These are phyloP conservation scores for Chimonanthus salicifolius DNA, from an alignment of 164 flowering plant genomes.

Conservation along the genomic window DNA sequence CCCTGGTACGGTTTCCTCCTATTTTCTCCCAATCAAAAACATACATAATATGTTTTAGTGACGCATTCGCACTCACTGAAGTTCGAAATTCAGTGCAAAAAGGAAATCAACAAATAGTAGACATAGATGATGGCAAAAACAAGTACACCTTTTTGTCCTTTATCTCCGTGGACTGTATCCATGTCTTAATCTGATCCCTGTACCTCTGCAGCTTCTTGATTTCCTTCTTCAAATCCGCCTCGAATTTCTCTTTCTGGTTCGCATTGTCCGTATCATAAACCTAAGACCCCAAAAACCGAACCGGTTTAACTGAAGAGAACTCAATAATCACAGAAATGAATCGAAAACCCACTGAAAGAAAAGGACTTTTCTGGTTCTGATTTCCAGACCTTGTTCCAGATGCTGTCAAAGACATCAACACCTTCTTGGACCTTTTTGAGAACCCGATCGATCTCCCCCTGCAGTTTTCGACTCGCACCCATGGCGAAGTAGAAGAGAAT, in stretches of 20 bases:
- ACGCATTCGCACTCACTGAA: too few relatives aligned
- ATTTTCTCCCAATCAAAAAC: too few relatives aligned
- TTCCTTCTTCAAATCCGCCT: slow-evolving; percentile 99
- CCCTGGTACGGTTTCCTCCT: too few relatives aligned
- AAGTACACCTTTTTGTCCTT: slow-evolving; percentile 84
- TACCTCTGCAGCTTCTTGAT: slow-evolving; percentile 97
- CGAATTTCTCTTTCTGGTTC: slow-evolving; percentile 98
- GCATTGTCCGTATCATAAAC: slow-evolving; percentile 97
- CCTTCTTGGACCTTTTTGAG: slow-evolving; percentile 98
- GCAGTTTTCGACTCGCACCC: slow-evolving; percentile 98
- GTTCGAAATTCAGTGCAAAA: too few relatives aligned
- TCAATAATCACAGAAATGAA: not conserved
- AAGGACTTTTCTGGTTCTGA: not conserved
- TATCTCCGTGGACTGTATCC: slow-evolving; percentile 98
- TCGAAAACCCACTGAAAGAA: not conserved
- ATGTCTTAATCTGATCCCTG: slow-evolving; percentile 98
- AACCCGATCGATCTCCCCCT: slow-evolving; percentile 98
- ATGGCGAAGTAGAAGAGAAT: slow-evolving; percentile 22
- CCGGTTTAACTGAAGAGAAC: not conserved
- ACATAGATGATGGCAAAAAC: not conserved
- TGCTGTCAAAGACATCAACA: slow-evolving; percentile 93
- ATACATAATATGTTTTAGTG: too few relatives aligned
- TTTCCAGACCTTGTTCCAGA: slow-evolving; percentile 85
- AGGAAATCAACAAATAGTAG: not conserved
- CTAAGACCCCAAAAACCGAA: slow-evolving; percentile 24